Evolutionary conservation across 2,329 filamentous ascomycete genomes (phyloP).

Genomic region (Pseudodiploospora longispora): DNA sequence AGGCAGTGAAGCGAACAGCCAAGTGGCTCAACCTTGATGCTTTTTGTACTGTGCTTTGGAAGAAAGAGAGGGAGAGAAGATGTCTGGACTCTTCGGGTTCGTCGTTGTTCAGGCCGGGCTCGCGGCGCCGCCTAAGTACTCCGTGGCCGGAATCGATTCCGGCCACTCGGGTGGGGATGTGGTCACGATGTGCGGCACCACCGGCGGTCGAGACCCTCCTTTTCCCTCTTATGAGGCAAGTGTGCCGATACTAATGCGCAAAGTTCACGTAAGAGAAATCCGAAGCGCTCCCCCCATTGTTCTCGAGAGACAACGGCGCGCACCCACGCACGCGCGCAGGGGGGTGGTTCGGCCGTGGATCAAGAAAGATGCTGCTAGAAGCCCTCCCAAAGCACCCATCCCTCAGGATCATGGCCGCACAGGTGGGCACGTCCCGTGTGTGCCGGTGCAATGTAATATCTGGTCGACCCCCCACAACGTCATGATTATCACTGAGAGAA

Average conservation of each 20-base stretch:
- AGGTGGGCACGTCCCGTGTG: too few species aligned
- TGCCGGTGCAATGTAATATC: too few species aligned
- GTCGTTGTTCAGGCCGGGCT: constrained; percentile 12
- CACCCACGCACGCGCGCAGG: neutral
- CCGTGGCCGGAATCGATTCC: constrained; percentile 41
- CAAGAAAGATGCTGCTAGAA: too few species aligned
- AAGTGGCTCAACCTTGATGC: too few species aligned
- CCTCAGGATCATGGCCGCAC: too few species aligned
- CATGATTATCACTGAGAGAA: too few species aligned
- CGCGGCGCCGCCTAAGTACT: constrained; percentile 36
- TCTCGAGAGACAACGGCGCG: too few species aligned
- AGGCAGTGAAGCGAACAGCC: too few species aligned
- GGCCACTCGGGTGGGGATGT: constrained; percentile 28
- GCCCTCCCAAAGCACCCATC: too few species aligned
- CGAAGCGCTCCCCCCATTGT: neutral
- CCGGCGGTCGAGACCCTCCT: constrained; percentile 12
- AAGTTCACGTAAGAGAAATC: constrained; percentile 19
- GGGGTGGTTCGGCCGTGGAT: neutral
- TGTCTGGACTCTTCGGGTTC: constrained; percentile 3
- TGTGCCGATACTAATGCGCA: constrained; percentile 8
- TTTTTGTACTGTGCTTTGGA: constrained; percentile 1
- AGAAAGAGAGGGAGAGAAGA: constrained; percentile 1
- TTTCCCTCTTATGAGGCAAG: constrained; percentile 11
- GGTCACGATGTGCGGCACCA: constrained; percentile 13
- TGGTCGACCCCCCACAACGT: too few species aligned